Conservation (phyloP, 352 stramenopile genomes). For the Pythium dissimile region DNA sequence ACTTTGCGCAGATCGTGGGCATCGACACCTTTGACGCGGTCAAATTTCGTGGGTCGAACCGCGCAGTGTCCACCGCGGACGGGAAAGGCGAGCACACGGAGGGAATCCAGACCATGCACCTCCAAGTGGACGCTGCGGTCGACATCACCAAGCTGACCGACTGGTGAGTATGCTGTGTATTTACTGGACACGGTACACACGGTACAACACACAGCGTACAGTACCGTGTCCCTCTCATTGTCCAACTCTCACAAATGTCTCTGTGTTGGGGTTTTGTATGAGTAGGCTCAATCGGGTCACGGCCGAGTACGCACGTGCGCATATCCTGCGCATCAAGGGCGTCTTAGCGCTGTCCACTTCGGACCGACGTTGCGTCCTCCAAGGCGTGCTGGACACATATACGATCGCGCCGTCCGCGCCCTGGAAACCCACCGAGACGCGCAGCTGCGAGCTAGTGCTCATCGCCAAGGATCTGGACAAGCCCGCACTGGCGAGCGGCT, state of each 20-base stretch:
- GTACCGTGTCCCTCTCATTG: too few relatives aligned
- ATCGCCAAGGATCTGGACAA: slow-evolving; percentile 60
- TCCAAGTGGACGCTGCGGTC: slow-evolving; percentile 44
- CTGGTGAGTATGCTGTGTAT: slow-evolving; percentile 32
- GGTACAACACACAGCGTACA: too few relatives aligned
- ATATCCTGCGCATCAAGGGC: slow-evolving; percentile 67
- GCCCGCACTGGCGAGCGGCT: slow-evolving; percentile 37
- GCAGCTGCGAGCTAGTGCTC: slow-evolving; percentile 52
- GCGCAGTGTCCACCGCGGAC: slow-evolving; percentile 1
- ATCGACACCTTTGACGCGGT: slow-evolving; percentile 74
- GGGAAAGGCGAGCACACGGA: slow-evolving; percentile 37
- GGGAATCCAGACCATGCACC: slow-evolving; percentile 50
- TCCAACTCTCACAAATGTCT: background rate
- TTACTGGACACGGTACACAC: background rate
- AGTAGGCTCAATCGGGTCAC: slow-evolving; percentile 47
- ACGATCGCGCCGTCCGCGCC: slow-evolving; percentile 52
- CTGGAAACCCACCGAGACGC: slow-evolving; percentile 33
- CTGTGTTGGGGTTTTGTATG: background rate
- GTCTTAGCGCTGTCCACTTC: slow-evolving; percentile 48
- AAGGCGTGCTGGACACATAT: slow-evolving; percentile 73
- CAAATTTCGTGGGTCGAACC: slow-evolving; percentile 32
- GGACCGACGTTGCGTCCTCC: slow-evolving; percentile 48
- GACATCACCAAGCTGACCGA: slow-evolving; percentile 52
- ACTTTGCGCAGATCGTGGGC: slow-evolving; percentile 51
- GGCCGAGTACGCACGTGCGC: slow-evolving; percentile 44